These are phyloP conservation scores for Austropuccinia psidii DNA, from an alignment of 1,284 basidiomycete genomes.

Conservation along the genomic window DNA sequence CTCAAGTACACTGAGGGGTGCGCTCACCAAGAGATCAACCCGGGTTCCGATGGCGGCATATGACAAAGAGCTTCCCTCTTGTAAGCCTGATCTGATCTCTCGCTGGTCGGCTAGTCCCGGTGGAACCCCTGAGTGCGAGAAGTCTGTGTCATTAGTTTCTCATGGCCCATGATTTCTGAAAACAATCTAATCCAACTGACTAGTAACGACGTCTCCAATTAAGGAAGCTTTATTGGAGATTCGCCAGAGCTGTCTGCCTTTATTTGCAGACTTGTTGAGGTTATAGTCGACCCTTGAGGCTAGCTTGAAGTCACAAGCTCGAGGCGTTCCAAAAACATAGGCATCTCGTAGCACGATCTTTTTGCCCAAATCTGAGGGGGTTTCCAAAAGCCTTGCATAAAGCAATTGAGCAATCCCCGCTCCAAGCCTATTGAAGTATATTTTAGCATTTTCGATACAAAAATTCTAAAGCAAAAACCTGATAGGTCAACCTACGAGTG, in stretches of 20 bases:
- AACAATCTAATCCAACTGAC: not conserved
- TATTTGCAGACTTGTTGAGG: constrained; percentile 2
- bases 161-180: not conserved
- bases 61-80: constrained; percentile 7
- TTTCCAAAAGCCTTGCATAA: constrained; percentile 28
- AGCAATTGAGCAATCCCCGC: constrained; percentile 30
- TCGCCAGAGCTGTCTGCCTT: constrained; percentile 14
- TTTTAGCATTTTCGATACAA: not conserved
- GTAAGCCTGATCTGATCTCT: not conserved
- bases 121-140: constrained; percentile 1
- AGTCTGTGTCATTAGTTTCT: not conserved
- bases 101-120: constrained; percentile 17
- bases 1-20: too few species aligned
- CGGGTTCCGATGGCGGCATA: constrained; percentile 26
- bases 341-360: constrained; percentile 24
- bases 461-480: not conserved
- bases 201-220: constrained; percentile 18
- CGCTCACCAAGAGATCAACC: constrained; percentile 21
- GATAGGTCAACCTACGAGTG: constrained; percentile 13
- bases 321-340: constrained; percentile 26
- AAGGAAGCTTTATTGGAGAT: constrained; percentile 9
- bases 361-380: constrained; percentile 23
- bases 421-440: not conserved
- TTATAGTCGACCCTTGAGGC: constrained; percentile 18
- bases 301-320: constrained; percentile 16